phyloP scores from a whole-genome alignment of 495 filamentous ascomycete species.

The Diplogelasinospora grovesii region DNA sequence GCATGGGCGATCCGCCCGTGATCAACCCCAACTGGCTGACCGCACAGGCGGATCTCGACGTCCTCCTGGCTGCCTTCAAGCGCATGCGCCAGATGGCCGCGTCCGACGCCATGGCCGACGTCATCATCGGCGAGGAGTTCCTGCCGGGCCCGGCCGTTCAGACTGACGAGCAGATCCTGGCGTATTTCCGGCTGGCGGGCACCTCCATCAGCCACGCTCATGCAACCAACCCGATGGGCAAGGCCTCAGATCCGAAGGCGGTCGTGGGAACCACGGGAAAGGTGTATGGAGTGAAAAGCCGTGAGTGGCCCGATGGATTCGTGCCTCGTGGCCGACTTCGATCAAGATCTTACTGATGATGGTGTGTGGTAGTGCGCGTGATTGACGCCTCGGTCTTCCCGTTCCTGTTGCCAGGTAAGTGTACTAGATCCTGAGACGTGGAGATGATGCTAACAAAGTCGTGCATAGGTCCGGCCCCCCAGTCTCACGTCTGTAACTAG shows the following conservation, averaged over 20 bases:
- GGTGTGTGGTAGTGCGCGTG: background rate
- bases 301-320: slow-evolving; percentile 35
- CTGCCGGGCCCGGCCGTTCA: slow-evolving; percentile 41
- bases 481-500: background rate
- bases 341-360: too few relatives aligned
- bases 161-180: slow-evolving; percentile 47
- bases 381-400: background rate
- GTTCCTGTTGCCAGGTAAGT: background rate
- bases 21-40: slow-evolving; percentile 52
- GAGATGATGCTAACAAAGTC: too few relatives aligned
- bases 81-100: slow-evolving; percentile 38
- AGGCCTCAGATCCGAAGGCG: slow-evolving; percentile 30
- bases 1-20: slow-evolving; percentile 39
- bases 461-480: background rate
- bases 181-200: slow-evolving; percentile 30
- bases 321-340: too few relatives aligned
- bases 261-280: slow-evolving; percentile 45
- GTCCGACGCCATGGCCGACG: slow-evolving; percentile 19
- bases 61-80: slow-evolving; percentile 49
- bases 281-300: slow-evolving; percentile 43
- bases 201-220: slow-evolving; percentile 46
- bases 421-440: too few relatives aligned
- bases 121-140: slow-evolving; percentile 41
- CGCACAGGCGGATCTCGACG: slow-evolving; percentile 46
- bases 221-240: slow-evolving; percentile 54